Percentiles rank a stretch among this genome's conserved stretches.
Conservation (phyloP, 805 yeast species). For the Ogataea siamensis region DNA sequence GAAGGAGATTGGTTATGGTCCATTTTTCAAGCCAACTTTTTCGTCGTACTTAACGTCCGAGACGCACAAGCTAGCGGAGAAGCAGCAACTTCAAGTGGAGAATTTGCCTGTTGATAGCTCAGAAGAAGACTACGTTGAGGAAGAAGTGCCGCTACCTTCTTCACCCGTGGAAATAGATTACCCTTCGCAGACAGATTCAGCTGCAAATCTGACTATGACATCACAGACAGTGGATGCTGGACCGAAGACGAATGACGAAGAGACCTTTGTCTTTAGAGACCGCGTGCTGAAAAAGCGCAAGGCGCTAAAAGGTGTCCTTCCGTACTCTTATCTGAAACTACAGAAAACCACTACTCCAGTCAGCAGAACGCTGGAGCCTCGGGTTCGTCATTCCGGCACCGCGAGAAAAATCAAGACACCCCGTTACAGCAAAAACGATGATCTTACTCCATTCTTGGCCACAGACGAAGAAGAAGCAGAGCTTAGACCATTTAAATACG, state of each 20-base stretch:
- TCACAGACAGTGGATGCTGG: too few species aligned
- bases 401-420: conserved; percentile 10
- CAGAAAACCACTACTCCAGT: neutral
- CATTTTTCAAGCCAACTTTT: conserved; percentile 27
- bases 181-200: neutral
- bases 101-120: neutral
- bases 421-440: neutral
- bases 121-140: conserved; percentile 11
- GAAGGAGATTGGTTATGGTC: conserved; percentile 32
- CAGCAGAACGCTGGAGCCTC: too few species aligned
- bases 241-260: too few species aligned
- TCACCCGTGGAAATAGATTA: neutral
- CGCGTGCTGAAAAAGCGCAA: conserved; percentile 20
- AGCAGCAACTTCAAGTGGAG: conserved; percentile 3
- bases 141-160: conserved; percentile 1
- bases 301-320: conserved; percentile 29
- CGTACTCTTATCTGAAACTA: conserved; percentile 27
- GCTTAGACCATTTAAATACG: conserved; percentile 4
- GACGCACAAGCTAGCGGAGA: conserved; percentile 10
- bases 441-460: conserved; percentile 16
- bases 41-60: conserved; percentile 23
- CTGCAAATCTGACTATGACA: too few species aligned
- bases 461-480: conserved; percentile 11
- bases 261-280: conserved; percentile 23
- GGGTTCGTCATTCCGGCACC: too few species aligned